Base-by-base conservation (phyloP, 257 asterid genomes). In the Ilex aquifolium region DNA sequence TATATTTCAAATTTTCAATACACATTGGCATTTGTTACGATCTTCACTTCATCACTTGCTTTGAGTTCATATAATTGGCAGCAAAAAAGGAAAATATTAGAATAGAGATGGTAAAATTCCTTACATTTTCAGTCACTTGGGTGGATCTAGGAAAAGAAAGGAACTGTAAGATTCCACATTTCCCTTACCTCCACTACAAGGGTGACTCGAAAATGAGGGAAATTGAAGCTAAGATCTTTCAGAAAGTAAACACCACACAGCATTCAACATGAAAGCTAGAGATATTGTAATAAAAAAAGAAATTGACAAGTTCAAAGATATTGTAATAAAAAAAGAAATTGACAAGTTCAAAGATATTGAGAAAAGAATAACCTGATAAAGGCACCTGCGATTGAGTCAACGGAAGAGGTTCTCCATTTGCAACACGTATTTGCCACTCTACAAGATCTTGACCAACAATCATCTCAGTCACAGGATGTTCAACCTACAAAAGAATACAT, bases 401-500 rank as follows among this genome's bases (percentile, higher is more conserved):
- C 49, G 96, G 97, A 76, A 93, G 99, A 71, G 90, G 81, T 74
- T 93, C 99, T 57, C 97, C 99, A 79, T 84, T 87, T 72, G 99
- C 96, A 71, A 93, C 74, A 70, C 90, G 90, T 69, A 93, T 83
- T 81, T 93, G 99, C 99, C 99, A 93, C 78, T 93, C 99, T 73
- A 93, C 99, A 63, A 93, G 97, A 82, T 93, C 99, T 82, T 93
- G 97, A 61, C 88, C 89, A 50, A 93, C 99, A 65, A 93, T 86
- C 99, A 93, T 93, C 91, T 93, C 99, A 8, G 99, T 90, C 63
- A 93, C 99, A 56, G 99, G 97, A 79, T 93, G 99, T 69, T 93
- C 99, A 75, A 93, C 97, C 99, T 93, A 65, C 65, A 65, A 52
- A 63, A 69, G 52, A 59, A 31, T 48, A 32, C 30, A n/a, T 61